Percentiles rank a stretch among this genome's conserved stretches.
phyloP scores from a whole-genome alignment of 306 rosid species.

The Purshia tridentata region DNA sequence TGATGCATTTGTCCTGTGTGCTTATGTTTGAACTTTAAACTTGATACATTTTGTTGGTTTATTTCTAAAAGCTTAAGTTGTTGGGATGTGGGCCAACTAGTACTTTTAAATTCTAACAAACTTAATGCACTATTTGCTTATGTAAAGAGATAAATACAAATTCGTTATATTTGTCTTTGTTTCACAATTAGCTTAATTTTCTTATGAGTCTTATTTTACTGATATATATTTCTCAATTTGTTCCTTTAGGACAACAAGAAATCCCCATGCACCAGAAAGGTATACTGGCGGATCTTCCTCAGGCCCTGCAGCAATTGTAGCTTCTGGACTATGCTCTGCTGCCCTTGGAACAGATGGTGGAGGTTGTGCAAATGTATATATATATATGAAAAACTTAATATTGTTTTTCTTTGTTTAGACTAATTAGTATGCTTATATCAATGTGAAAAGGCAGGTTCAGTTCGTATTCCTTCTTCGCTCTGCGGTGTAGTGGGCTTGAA shows the following conservation, averaged over 20 bases:
- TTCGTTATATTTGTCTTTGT: conserved; percentile 14
- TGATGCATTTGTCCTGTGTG: neutral
- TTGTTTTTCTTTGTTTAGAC: conserved; percentile 17
- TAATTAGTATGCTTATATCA: conserved; percentile 21
- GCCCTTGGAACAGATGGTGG: conserved; percentile 98
- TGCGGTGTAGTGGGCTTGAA: conserved; percentile 96
- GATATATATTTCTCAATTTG: conserved; percentile 16
- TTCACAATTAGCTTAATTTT: conserved; percentile 19
- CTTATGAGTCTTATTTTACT: neutral
- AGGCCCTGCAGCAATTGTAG: conserved; percentile 97
- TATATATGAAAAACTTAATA: conserved; percentile 16
- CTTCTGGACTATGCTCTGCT: conserved; percentile 92
- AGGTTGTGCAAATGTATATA: conserved; percentile 53
- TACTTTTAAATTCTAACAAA: neutral
- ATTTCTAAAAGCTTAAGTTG: neutral
- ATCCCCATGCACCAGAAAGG: conserved; percentile 93
- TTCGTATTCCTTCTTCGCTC: conserved; percentile 95
- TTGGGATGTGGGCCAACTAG: neutral
- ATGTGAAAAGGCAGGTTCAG: conserved; percentile 68
- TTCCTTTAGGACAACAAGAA: conserved; percentile 72
- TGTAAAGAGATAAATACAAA: neutral
- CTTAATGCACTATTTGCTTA: neutral
- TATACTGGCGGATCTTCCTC: conserved; percentile 98
- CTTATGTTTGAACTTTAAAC: neutral
- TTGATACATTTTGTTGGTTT: neutral